Evolutionary conservation across 163 green algal species (phyloP).

Genomic region (Coccomyxa subellipsoidea): DNA sequence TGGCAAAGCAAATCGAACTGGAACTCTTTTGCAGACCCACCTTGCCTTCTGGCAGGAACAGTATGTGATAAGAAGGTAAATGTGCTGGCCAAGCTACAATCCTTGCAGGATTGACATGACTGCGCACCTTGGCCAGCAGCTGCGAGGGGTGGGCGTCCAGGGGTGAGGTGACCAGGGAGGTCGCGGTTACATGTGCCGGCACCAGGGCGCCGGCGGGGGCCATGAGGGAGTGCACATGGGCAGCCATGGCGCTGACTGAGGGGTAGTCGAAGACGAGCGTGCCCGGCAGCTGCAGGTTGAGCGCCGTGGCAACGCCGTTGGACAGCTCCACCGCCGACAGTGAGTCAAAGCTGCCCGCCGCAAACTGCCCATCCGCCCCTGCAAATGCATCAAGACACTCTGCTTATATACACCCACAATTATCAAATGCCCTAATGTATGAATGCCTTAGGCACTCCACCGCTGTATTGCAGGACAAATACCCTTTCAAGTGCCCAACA

Average conservation of each 20-base stretch:
- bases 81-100: background rate
- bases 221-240: conserved; percentile 31
- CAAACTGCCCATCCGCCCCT: conserved; percentile 16
- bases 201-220: background rate
- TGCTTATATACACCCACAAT: background rate
- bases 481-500: no score
- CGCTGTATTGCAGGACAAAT: no score
- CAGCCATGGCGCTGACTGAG: conserved; percentile 49
- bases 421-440: background rate
- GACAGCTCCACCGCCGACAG: conserved; percentile 25
- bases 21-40: no score
- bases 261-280: conserved; percentile 92
- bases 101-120: background rate
- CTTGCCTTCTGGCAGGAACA: no score
- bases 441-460: no score
- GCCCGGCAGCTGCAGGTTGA: conserved; percentile 18
- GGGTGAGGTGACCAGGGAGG: background rate
- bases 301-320: background rate
- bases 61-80: no score
- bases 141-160: background rate
- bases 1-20: no score
- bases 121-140: background rate
- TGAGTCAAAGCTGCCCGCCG: conserved; percentile 28
- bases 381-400: background rate
- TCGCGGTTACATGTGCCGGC: background rate